phyloP scores from a whole-genome alignment of 2,329 filamentous ascomycete genomes.

The Botrytis porri region DNA sequence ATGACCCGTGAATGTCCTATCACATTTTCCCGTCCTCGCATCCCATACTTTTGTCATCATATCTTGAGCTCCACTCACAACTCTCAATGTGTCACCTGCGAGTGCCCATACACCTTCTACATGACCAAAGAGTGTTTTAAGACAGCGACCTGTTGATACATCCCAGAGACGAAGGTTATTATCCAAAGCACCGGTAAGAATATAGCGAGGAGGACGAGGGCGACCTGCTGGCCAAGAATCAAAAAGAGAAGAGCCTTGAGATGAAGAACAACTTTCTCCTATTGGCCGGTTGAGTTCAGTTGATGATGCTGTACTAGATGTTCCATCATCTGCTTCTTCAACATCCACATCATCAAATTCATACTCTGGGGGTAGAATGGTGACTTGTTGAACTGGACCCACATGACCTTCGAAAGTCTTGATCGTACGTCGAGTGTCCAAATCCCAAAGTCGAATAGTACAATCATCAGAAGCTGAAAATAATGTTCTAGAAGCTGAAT shows the following conservation, averaged over 20 bases:
- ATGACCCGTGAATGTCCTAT: conserved; percentile 89
- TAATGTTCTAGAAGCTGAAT: conserved; percentile 76
- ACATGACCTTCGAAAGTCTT: conserved; percentile 82
- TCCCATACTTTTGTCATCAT: conserved; percentile 97
- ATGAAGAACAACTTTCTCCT: conserved; percentile 8
- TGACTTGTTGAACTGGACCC: conserved; percentile 89
- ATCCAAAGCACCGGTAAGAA: conserved; percentile 89
- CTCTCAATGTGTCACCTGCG: conserved; percentile 80
- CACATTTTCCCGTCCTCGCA: conserved; percentile 83
- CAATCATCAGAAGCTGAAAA: conserved; percentile 94
- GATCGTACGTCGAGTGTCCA: conserved; percentile 79
- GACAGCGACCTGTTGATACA: conserved; percentile 72
- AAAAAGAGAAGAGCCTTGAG: conserved; percentile 28
- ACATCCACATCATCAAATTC: conserved; percentile 74
- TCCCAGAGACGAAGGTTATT: conserved; percentile 93
- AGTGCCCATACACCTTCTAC: conserved; percentile 95
- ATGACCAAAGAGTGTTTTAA: conserved; percentile 94
- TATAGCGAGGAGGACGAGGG: conserved; percentile 79
- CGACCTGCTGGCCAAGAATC: conserved; percentile 62
- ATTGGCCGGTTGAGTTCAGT: conserved; percentile 10
- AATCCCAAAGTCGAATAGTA: conserved; percentile 87
- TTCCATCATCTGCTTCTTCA: conserved; percentile 54
- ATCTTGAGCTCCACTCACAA: conserved; percentile 89
- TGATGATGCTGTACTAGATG: conserved; percentile 31
- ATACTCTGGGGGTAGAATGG: conserved; percentile 81